Conservation (phyloP, 768 basidiomycete species). For the Suillus luteus region DNA sequence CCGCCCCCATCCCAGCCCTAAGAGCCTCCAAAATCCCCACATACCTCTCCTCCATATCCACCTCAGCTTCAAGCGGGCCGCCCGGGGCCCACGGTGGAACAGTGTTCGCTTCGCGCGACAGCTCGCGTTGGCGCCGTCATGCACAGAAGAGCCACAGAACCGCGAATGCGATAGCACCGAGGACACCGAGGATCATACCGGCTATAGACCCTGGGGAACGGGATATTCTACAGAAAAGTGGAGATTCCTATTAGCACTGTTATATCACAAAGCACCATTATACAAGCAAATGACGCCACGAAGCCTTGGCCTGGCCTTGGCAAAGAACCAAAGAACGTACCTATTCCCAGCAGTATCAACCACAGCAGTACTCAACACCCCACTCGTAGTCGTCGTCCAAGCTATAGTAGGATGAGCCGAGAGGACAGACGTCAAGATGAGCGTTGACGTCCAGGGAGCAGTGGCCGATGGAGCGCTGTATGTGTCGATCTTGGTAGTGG, state of each 20-base stretch:
- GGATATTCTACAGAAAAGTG: background rate
- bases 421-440: conserved; percentile 23
- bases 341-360: conserved; percentile 11
- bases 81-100: conserved; percentile 15
- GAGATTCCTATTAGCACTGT: conserved; percentile 11
- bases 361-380: conserved; percentile 26
- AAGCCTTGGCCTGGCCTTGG: background rate
- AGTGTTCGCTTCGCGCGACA: conserved; percentile 23
- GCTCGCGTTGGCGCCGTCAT: conserved; percentile 29
- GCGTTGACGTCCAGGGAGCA: conserved; percentile 21
- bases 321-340: too few relatives aligned
- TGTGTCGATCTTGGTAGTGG: conserved; percentile 19
- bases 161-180: conserved; percentile 29
- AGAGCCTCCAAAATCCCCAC: conserved; percentile 30
- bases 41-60: conserved; percentile 30
- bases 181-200: conserved; percentile 28
- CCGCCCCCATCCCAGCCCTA: conserved; percentile 18
- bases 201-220: conserved; percentile 28
- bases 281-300: too few relatives aligned
- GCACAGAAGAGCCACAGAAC: conserved; percentile 35
- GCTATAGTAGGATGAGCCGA: conserved; percentile 20
- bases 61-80: conserved; percentile 28
- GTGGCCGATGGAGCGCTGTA: conserved; percentile 1
- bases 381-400: conserved; percentile 22
- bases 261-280: too few relatives aligned